Conservation (phyloP, 352 stramenopile species). For the Phytophthora niederhauseri region DNA sequence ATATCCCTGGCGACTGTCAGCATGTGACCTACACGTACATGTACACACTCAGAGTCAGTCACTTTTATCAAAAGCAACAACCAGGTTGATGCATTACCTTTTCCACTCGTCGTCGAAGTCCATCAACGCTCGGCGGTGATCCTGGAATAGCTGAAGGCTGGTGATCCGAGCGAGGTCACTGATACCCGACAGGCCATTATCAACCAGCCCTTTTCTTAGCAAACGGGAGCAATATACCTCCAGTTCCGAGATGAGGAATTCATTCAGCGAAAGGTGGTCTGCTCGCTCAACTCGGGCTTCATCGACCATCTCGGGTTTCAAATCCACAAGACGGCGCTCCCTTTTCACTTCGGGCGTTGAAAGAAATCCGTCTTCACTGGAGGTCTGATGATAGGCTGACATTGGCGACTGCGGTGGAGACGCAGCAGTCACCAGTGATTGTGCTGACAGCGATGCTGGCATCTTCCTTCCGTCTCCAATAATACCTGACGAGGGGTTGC, state of each 20-base stretch:
- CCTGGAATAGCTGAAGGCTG: slow-evolving; percentile 49
- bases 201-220: slow-evolving; percentile 15
- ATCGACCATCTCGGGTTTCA: slow-evolving; percentile 25
- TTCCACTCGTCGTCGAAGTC: slow-evolving; percentile 64
- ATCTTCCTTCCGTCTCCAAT: background rate
- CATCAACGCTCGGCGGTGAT: slow-evolving; percentile 52
- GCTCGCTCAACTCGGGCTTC: slow-evolving; percentile 30
- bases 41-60: slow-evolving; percentile 5
- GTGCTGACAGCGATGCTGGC: slow-evolving; percentile 6
- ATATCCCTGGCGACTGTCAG: slow-evolving; percentile 26
- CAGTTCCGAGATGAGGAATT: slow-evolving; percentile 57
- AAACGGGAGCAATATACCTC: slow-evolving; percentile 49
- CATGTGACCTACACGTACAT: slow-evolving; percentile 31
- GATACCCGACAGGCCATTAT: slow-evolving; percentile 19
- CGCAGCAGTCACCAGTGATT: slow-evolving; percentile 14
- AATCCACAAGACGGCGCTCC: slow-evolving; percentile 5
- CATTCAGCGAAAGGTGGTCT: slow-evolving; percentile 51
- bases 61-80: background rate
- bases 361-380: slow-evolving; percentile 28
- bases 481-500: background rate
- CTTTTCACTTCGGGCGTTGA: slow-evolving; percentile 30
- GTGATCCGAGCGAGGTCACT: slow-evolving; percentile 43
- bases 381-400: slow-evolving; percentile 27
- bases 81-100: slow-evolving; percentile 31
- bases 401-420: slow-evolving; percentile 32